Conservation (phyloP, 352 stramenopile genomes). For the Phytophthora hybrid region DNA sequence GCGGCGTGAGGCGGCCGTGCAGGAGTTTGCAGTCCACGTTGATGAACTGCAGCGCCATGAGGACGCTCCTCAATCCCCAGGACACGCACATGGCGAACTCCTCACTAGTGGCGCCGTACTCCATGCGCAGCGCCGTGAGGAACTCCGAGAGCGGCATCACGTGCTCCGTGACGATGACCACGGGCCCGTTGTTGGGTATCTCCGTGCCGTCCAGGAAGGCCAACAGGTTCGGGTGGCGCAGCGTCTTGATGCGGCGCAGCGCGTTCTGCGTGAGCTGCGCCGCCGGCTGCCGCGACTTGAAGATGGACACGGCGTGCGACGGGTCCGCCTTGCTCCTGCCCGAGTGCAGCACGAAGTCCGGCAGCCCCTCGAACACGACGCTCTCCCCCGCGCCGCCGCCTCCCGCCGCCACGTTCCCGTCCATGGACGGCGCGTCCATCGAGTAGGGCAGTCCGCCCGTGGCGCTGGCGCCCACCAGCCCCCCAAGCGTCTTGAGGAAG, state of each 20-base stretch:
- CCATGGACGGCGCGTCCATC: slow-evolving; percentile 48
- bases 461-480: slow-evolving; percentile 72
- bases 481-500: slow-evolving; percentile 89
- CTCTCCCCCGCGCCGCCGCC: slow-evolving; percentile 42
- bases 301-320: slow-evolving; percentile 87
- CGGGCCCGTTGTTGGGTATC: slow-evolving; percentile 81
- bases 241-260: slow-evolving; percentile 92
- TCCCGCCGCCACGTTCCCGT: slow-evolving; percentile 52
- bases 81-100: slow-evolving; percentile 89
- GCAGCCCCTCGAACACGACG: slow-evolving; percentile 67
- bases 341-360: slow-evolving; percentile 88
- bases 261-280: slow-evolving; percentile 89
- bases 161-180: slow-evolving; percentile 96
- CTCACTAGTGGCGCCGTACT: slow-evolving; percentile 67
- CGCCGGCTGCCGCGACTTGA: slow-evolving; percentile 91
- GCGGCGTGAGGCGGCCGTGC: slow-evolving; percentile 90
- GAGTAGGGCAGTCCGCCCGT: slow-evolving; percentile 81
- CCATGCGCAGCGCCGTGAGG: slow-evolving; percentile 74
- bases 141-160: slow-evolving; percentile 92
- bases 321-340: slow-evolving; percentile 89
- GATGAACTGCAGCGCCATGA: slow-evolving; percentile 94
- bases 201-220: slow-evolving; percentile 87
- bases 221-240: slow-evolving; percentile 95
- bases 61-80: slow-evolving; percentile 94
- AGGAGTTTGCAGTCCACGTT: slow-evolving; percentile 95